Evolutionary conservation across 2,329 filamentous ascomycete species (phyloP), one percentile per base, ranked within the genome.

Genomic region (Bipolaris oryzae): DNA sequence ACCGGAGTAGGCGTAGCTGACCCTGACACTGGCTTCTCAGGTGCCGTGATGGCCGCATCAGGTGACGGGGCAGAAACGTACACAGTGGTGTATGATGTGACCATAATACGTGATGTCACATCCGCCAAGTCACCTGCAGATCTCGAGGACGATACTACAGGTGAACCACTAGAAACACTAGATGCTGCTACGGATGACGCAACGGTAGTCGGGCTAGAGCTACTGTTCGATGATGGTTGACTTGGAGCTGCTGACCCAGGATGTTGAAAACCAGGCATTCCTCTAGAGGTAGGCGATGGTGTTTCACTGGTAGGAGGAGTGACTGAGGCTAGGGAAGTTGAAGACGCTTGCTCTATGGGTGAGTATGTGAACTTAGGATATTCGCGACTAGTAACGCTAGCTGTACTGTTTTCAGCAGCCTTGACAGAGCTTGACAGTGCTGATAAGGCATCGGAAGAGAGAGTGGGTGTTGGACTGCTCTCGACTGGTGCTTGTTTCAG

Each of bases 31-130:
- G 59, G 35, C 11, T 42, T 43, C 5, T 48, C 18, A 16, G 50
- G 35, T 46, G 53, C 28, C 15, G 55, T 53, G 25, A 39, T 34
- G 6, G 21, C 34, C 10, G 28, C n/a, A 20, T 53, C 47, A 15
- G 64, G 55, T 15, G 54, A 42, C 11, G 57, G 23, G 18, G 53
- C 38, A 10, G 68, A 66, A 5, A 57, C 62, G 18, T 59, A 65
- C 3, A 73, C 58, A 11, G 72, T 73, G 3, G 69, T 72, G 53
- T 68, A 74, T 44, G 69, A 57, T 1, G 67, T 74, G 31, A 74
- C 61, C 37, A 68, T 48, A 13, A 67, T 42, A 15, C 56, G 61
- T 10, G 63, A 59, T 28, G 64, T 61, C 25, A 61, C 55, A 11
- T 62, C 57, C 15, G 41, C 25, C 15, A 33, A 18, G 1, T 33